Conservation (phyloP, 306 rosid species). For the Malus sylvestris region DNA sequence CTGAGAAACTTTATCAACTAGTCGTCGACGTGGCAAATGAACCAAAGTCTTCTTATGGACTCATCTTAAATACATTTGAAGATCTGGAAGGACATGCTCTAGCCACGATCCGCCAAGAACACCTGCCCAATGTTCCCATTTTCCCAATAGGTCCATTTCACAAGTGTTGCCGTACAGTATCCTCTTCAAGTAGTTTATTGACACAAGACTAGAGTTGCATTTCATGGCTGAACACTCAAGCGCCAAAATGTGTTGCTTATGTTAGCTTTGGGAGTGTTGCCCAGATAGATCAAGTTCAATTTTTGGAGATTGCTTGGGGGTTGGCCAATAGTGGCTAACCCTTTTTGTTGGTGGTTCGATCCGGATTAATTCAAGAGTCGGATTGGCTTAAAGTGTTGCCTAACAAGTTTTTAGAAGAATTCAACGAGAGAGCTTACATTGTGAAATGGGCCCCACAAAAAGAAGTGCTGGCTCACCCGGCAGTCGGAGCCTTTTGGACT, state of each 20-base stretch:
- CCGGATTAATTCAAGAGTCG: constrained; percentile 23
- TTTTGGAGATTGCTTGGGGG: constrained; percentile 61
- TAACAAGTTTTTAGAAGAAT: constrained; percentile 21
- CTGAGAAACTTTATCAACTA: constrained; percentile 9
- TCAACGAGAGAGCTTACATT: constrained; percentile 32
- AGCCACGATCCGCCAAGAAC: constrained; percentile 5
- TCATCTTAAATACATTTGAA: constrained; percentile 48
- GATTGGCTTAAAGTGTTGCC: constrained; percentile 27
- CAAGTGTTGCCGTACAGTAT: constrained; percentile 13
- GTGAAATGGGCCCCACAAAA: constrained; percentile 65
- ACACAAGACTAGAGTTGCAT: constrained; percentile 35
- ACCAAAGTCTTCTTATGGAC: constrained; percentile 32
- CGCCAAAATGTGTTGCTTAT: constrained; percentile 33
- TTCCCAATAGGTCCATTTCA: constrained; percentile 59
- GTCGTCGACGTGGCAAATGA: constrained; percentile 2
- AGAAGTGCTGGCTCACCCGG: constrained; percentile 42
- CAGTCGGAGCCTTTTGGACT: constrained; percentile 52
- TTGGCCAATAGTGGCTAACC: constrained; percentile 40
- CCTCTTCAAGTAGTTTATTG: constrained; percentile 26
- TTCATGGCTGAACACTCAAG: constrained; percentile 43
- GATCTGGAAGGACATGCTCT: constrained; percentile 39
- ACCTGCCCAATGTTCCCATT: constrained; percentile 13
- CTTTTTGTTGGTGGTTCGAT: constrained; percentile 56
- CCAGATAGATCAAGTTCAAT: constrained; percentile 17
- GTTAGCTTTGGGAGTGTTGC: constrained; percentile 55